These are phyloP conservation scores for Capniomyces stellatus DNA, from an alignment of 371 early-diverging fungal genomes.

Conservation along the genomic window DNA sequence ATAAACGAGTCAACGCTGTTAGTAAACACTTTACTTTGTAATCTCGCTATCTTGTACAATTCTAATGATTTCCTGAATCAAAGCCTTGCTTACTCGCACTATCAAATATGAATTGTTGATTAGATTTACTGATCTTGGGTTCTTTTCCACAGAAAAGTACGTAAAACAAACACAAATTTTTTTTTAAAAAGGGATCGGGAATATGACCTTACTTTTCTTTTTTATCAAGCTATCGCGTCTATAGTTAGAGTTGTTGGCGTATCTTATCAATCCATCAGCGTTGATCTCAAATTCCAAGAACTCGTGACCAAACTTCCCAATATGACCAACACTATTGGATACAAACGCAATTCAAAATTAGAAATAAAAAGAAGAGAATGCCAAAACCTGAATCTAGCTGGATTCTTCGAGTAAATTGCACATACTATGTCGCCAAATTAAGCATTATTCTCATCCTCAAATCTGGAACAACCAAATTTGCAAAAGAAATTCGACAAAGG, in stretches of 20 bases:
- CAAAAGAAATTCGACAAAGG: too few species aligned
- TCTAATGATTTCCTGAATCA: constrained; percentile 69
- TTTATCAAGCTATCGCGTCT: constrained; percentile 88
- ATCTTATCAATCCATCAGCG: constrained; percentile 73
- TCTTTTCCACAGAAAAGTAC: not conserved
- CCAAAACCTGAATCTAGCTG: too few species aligned
- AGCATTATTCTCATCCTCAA: too few species aligned
- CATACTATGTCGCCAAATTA: too few species aligned
- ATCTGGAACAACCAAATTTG: too few species aligned
- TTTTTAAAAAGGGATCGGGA: not conserved
- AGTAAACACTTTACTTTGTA: constrained; percentile 42
- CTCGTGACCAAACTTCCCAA: constrained; percentile 92
- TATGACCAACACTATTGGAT: constrained; percentile 79
- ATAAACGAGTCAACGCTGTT: not conserved
- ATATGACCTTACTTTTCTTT: constrained; percentile 53
- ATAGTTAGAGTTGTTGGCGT: constrained; percentile 96
- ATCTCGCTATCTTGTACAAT: constrained; percentile 80
- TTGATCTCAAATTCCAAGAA: constrained; percentile 93
- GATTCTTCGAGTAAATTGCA: too few species aligned
- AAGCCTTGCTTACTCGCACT: constrained; percentile 60
- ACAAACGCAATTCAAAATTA: too few species aligned
- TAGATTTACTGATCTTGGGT: not conserved
- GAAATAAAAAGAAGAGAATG: too few species aligned
- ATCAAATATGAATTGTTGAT: not conserved
- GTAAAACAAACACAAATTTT: not conserved